phyloP scores from a whole-genome alignment of 352 stramenopile genomes.

The Pythium phragmiticola region DNA sequence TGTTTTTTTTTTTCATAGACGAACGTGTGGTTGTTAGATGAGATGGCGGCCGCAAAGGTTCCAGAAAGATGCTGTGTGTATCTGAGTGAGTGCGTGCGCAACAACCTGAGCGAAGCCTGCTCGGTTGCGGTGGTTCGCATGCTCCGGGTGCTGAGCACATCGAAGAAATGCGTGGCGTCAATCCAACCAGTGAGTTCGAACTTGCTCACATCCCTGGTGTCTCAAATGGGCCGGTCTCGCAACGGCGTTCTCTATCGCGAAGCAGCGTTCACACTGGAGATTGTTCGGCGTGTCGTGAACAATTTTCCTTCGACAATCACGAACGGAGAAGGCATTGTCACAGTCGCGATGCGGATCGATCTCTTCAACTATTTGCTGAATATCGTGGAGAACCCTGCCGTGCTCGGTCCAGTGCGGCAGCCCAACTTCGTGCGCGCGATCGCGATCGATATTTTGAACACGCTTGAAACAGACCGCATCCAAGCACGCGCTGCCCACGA shows the following conservation, averaged over 20 bases:
- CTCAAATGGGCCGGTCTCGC: constrained; percentile 44
- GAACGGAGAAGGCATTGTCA: constrained; percentile 66
- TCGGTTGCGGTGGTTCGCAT: constrained; percentile 66
- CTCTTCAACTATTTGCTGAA: constrained; percentile 76
- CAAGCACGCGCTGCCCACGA: constrained; percentile 72
- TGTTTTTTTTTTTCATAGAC: constrained; percentile 34
- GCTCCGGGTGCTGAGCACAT: constrained; percentile 63
- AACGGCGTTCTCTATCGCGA: constrained; percentile 63
- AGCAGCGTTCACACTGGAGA: constrained; percentile 64
- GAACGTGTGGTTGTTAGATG: constrained; percentile 60
- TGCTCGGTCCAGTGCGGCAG: constrained; percentile 60
- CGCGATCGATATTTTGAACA: constrained; percentile 77
- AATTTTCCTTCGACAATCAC: constrained; percentile 73
- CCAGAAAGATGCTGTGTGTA: constrained; percentile 63
- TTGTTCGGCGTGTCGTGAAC: constrained; percentile 65
- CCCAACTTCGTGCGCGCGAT: constrained; percentile 59
- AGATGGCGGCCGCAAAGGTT: constrained; percentile 53
- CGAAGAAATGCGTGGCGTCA: constrained; percentile 46
- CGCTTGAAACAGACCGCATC: constrained; percentile 75
- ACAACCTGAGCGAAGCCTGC: constrained; percentile 59
- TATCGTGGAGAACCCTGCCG: constrained; percentile 62
- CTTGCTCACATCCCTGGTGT: constrained; percentile 56
- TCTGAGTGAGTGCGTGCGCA: constrained; percentile 65
- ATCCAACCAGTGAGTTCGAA: constrained; percentile 60
- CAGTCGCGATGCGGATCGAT: constrained; percentile 60